Conservation (phyloP, 1,284 basidiomycete genomes). For the Fomitiporia mediterranea region DNA sequence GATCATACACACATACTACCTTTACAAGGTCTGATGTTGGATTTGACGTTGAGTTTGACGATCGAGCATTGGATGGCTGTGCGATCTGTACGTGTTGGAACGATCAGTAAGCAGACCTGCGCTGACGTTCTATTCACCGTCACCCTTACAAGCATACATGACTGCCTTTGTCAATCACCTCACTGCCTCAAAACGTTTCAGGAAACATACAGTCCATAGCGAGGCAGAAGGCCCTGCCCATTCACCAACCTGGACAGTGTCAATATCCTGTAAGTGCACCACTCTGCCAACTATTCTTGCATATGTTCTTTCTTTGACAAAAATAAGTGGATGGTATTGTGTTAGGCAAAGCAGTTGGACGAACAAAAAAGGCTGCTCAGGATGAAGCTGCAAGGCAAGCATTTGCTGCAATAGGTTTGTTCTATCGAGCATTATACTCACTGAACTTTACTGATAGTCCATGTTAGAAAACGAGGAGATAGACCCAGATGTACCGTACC, state of each 20-base stretch:
- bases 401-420: neutral
- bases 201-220: neutral
- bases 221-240: neutral
- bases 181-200: neutral
- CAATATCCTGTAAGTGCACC: neutral
- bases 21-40: neutral
- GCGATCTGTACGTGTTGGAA: constrained; percentile 1
- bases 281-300: neutral
- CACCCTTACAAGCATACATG: constrained; percentile 1
- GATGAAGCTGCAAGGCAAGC: constrained; percentile 7
- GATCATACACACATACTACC: too few relatives aligned
- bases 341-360: neutral
- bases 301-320: neutral
- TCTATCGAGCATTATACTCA: neutral
- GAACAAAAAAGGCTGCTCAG: constrained; percentile 1
- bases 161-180: constrained; percentile 3
- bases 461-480: constrained; percentile 1
- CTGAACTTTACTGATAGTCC: neutral
- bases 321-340: constrained; percentile 1
- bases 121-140: neutral
- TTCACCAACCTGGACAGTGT: neutral
- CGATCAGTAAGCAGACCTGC: too few relatives aligned
- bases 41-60: neutral
- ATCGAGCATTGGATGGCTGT: neutral
- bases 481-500: neutral